Base-by-base conservation (phyloP, 1,139 yeast species). In the Zygosaccharomyces pseudobailii region DNA sequence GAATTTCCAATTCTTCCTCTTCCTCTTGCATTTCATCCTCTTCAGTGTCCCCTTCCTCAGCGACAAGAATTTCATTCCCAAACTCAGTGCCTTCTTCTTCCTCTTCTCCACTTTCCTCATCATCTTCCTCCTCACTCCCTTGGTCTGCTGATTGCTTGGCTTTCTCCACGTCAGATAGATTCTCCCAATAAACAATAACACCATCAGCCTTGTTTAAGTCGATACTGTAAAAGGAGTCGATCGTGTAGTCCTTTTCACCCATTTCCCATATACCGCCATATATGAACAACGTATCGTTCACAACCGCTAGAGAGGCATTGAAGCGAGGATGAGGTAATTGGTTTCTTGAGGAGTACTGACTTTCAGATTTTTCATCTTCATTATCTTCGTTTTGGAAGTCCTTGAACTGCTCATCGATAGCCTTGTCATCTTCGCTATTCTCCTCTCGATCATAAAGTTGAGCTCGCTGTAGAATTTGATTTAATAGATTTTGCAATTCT, bases 251-350 rank as follows among this genome's bases (percentile, higher is more conserved):
- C 51, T 78, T 82, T 45, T 90, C 97, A 5, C 90, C 96, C 40
- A 78, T 71, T 67, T 92, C 98, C 79, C 83, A 92, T 28, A 84
- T 79, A 58, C 98, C 98, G 24, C 97, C 96, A 62, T 78, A 89
- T n/a, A 92, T 84, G 65, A 82, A 92, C 48, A 89, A 72, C 0
- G 76, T 75, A 63, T 92, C 97, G 58, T 87, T 96, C 32, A 86
- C 82, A 2, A 92, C 95, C 51, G 95, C 83, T 4, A 90, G 79
- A 2, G 92, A 72, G 3, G 96, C 83, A 62, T 92, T 90, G 71
- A 89, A 92, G 60, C 97, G 74, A 5, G 92, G 81, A 61, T 92
- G 97, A 1, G 97, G 97, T 44, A 87, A 67, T 55, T 76, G 80
- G 49, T 72, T 78, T 54, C 80, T 68, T 0, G 81, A 62, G 1